Evolutionary conservation across 495 filamentous ascomycete species (phyloP).

Genomic region (Copromyces sp.): DNA sequence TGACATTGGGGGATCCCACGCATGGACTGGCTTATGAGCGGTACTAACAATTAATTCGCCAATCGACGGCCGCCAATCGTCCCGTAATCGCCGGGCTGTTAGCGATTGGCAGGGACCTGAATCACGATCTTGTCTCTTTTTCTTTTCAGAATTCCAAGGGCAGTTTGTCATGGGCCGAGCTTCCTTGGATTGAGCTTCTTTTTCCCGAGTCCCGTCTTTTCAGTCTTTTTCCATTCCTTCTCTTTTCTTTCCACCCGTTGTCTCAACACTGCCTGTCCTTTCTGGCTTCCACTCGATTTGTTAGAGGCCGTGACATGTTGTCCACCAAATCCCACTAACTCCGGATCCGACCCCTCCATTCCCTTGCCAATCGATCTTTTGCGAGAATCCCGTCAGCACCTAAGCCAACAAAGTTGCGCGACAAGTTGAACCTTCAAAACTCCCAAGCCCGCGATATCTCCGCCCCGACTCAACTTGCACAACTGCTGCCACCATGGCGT

Average conservation of each 20-base stretch:
- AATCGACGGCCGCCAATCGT: not conserved
- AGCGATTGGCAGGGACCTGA: not conserved
- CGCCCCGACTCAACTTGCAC: not conserved
- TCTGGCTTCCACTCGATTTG: not conserved
- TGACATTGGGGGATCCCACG: not conserved
- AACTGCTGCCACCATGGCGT: constrained; percentile 21
- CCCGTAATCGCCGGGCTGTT: not conserved
- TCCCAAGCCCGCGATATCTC: not conserved
- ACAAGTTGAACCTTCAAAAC: not conserved
- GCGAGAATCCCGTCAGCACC: not conserved
- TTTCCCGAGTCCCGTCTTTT: too few relatives aligned
- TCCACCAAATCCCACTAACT: not conserved
- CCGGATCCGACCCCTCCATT: not conserved
- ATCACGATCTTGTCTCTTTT: not conserved
- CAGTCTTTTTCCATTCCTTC: not conserved
- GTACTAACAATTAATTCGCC: not conserved
- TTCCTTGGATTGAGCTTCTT: not conserved
- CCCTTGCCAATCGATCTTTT: not conserved
- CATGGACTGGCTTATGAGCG: not conserved
- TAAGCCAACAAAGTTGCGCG: not conserved
- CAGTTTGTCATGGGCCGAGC: not conserved
- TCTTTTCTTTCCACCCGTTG: not conserved
- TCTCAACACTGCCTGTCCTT: not conserved
- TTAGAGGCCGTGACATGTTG: not conserved
- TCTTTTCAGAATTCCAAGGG: not conserved